Conservation (phyloP, 1,139 yeast genomes). For the Zygoascus meyerae region DNA sequence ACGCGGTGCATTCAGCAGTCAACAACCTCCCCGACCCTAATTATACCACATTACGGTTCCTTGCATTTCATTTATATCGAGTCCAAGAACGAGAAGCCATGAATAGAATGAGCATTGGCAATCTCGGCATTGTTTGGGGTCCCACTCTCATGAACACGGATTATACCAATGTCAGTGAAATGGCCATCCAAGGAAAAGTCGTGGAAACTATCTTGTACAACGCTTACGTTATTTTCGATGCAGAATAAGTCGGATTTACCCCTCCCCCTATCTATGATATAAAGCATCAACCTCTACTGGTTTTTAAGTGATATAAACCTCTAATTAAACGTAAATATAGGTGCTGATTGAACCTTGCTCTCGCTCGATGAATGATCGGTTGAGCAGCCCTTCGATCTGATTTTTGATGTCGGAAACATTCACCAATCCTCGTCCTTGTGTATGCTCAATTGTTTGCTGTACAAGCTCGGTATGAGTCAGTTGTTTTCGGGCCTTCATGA, state of each 20-base stretch:
- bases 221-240: conserved; percentile 84
- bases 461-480: conserved; percentile 35
- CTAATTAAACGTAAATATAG: conserved; percentile 11
- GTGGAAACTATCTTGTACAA: conserved; percentile 78
- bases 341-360: conserved; percentile 13
- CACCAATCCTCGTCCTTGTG: conserved; percentile 28
- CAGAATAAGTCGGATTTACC: conserved; percentile 40
- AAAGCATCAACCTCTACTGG: neutral
- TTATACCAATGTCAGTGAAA: conserved; percentile 65
- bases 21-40: conserved; percentile 92
- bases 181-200: conserved; percentile 73
- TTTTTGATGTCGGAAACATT: conserved; percentile 30
- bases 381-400: conserved; percentile 32
- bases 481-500: conserved; percentile 31
- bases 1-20: conserved; percentile 78
- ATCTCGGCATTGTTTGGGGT: conserved; percentile 89
- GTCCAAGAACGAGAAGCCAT: conserved; percentile 57
- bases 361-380: conserved; percentile 31
- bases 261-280: neutral
- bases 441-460: conserved; percentile 27
- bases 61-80: conserved; percentile 77
- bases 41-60: conserved; percentile 80
- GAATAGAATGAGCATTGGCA: conserved; percentile 77
- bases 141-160: conserved; percentile 71
- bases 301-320: neutral